phyloP scores from a whole-genome alignment of 495 filamentous ascomycete genomes.

The Chlorociboria aeruginascens region DNA sequence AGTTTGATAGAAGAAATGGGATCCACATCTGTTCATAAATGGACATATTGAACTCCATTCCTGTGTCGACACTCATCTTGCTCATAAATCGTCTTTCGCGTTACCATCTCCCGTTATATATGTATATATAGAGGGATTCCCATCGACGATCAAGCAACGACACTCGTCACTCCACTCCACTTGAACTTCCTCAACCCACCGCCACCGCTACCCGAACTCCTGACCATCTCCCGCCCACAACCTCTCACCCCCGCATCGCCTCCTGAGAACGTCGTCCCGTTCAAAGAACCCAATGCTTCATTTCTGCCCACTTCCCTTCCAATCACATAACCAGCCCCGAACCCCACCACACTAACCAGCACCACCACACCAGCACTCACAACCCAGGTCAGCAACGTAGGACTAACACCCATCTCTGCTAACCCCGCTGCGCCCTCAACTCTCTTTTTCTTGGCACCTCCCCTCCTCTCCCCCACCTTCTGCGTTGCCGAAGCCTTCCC shows the following conservation, averaged over 20 bases:
- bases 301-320: conserved; percentile 31
- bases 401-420: conserved; percentile 33
- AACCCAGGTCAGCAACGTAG: conserved; percentile 82
- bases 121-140: too few relatives aligned
- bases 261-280: conserved; percentile 5
- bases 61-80: too few relatives aligned
- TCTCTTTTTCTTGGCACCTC: conserved; percentile 40
- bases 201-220: conserved; percentile 2
- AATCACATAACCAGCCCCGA: conserved; percentile 84
- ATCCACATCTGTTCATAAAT: too few relatives aligned
- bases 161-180: conserved; percentile 10
- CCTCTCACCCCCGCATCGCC: neutral
- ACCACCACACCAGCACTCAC: conserved; percentile 88
- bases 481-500: conserved; percentile 37
- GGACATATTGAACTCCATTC: too few relatives aligned
- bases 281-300: conserved; percentile 10
- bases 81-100: too few relatives aligned
- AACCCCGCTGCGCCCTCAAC: conserved; percentile 24
- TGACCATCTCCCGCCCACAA: conserved; percentile 11
- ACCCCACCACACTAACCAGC: conserved; percentile 80
- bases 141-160: conserved; percentile 10
- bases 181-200: conserved; percentile 12
- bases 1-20: too few relatives aligned
- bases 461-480: conserved; percentile 18
- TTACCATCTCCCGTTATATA: too few relatives aligned